phyloP scores from a whole-genome alignment of 352 stramenopile genomes.

The Pythium grandisporangium region DNA sequence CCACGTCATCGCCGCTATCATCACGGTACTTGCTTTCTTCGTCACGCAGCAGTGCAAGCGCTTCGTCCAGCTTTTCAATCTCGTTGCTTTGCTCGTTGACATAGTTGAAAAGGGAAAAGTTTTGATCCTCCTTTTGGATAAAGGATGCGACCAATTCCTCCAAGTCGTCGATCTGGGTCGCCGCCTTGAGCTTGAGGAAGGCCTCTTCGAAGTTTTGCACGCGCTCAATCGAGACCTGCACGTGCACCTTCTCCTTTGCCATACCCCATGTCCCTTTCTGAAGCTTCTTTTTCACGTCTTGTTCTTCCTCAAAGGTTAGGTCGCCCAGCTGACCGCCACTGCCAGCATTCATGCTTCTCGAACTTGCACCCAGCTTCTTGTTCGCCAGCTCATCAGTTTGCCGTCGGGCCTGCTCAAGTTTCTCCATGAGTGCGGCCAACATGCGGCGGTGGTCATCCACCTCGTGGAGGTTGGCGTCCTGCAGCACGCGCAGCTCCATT shows the following conservation, averaged over 20 bases:
- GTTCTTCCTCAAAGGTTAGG: conserved; percentile 47
- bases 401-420: conserved; percentile 48
- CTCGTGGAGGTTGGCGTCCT: conserved; percentile 88
- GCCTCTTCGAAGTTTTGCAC: conserved; percentile 94
- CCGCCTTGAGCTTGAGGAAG: conserved; percentile 91
- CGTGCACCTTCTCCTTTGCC: conserved; percentile 81
- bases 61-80: conserved; percentile 88
- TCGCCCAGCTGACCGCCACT: too few species aligned
- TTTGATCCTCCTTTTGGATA: conserved; percentile 95
- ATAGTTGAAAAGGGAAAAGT: conserved; percentile 95
- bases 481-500: conserved; percentile 87
- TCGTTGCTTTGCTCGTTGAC: conserved; percentile 93
- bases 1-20: conserved; percentile 75
- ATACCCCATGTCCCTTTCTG: conserved; percentile 74
- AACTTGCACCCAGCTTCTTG: conserved; percentile 15
- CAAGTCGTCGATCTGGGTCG: conserved; percentile 89
- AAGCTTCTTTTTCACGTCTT: conserved; percentile 61
- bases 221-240: conserved; percentile 84
- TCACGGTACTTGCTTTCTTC: conserved; percentile 84
- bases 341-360: too few species aligned
- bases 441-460: conserved; percentile 48
- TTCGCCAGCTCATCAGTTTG: conserved; percentile 23
- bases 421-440: conserved; percentile 46
- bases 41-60: conserved; percentile 53
- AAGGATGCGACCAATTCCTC: conserved; percentile 90